phyloP scores from a whole-genome alignment of 768 basidiomycete species.

The Suillus subluteus region DNA sequence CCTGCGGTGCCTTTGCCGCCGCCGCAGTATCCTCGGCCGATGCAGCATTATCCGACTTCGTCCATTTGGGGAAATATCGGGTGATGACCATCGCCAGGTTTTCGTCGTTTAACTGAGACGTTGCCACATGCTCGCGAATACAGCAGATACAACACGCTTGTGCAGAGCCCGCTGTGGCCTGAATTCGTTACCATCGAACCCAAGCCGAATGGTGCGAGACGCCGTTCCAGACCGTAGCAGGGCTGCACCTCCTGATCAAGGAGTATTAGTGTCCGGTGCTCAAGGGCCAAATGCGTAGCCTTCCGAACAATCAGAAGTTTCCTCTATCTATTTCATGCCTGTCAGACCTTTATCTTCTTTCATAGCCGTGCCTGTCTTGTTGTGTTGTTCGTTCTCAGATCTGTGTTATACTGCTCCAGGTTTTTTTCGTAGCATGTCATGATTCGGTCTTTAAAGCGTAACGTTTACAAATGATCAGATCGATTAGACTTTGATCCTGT shows the following conservation, averaged over 20 bases:
- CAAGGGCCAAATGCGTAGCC: neutral
- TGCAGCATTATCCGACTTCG: slow-evolving; percentile 26
- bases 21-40: slow-evolving; percentile 17
- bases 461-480: neutral
- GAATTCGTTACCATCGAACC: neutral
- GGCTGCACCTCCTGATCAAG: neutral
- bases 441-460: neutral
- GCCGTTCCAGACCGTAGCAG: neutral
- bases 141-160: slow-evolving; percentile 4
- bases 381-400: neutral
- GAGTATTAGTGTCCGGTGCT: neutral
- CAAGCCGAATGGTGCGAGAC: slow-evolving; percentile 2
- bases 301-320: slow-evolving; percentile 8
- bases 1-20: slow-evolving; percentile 20
- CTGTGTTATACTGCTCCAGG: neutral
- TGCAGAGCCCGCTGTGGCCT: slow-evolving; percentile 4
- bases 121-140: neutral
- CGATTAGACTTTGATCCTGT: neutral
- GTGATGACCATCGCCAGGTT: slow-evolving; percentile 16
- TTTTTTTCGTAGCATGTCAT: neutral
- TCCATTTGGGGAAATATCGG: slow-evolving; percentile 29
- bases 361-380: neutral
- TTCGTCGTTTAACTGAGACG: neutral
- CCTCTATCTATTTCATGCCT: slow-evolving; percentile 7
- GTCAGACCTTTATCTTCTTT: neutral